Conservation (phyloP, 208 protist species). For the Phytomonas francai region DNA sequence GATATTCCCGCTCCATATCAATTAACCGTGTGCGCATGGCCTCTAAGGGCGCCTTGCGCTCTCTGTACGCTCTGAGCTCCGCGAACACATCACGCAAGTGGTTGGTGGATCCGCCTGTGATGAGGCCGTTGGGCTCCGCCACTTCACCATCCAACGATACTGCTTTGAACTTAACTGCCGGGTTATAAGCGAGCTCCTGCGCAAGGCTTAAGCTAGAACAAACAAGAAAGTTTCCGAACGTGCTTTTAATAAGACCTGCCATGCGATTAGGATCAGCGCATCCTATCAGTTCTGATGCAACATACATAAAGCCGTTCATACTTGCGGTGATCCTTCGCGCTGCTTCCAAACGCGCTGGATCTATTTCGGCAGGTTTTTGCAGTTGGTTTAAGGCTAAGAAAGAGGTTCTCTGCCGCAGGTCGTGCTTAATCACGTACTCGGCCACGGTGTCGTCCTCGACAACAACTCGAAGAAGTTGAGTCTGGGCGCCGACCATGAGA, state of each 20-base stretch:
- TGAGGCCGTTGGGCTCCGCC: slow-evolving; percentile 95
- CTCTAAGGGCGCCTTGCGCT: slow-evolving; percentile 42
- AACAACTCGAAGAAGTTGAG: slow-evolving; percentile 92
- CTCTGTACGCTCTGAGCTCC: slow-evolving; percentile 38
- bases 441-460: slow-evolving; percentile 92
- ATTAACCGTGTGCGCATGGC: slow-evolving; percentile 28
- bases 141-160: slow-evolving; percentile 99
- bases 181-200: slow-evolving; percentile 82
- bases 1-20: slow-evolving; percentile 33
- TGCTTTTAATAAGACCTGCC: slow-evolving; percentile 60
- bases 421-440: slow-evolving; percentile 90
- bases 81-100: slow-evolving; percentile 69
- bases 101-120: slow-evolving; percentile 93
- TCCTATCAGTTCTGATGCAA: slow-evolving; percentile 83
- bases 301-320: slow-evolving; percentile 24
- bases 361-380: slow-evolving; percentile 19
- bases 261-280: slow-evolving; percentile 2
- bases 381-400: slow-evolving; percentile 97
- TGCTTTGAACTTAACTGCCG: slow-evolving; percentile 60
- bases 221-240: slow-evolving; percentile 97
- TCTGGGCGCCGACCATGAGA: slow-evolving; percentile 91
- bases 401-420: slow-evolving; percentile 91
- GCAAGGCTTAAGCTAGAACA: slow-evolving; percentile 81
- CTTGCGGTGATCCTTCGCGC: slow-evolving; percentile 24
- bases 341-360: slow-evolving; percentile 23